These are phyloP conservation scores for Gonium pectorale DNA, from an alignment of 139 green algal genomes.

Conservation along the genomic window DNA sequence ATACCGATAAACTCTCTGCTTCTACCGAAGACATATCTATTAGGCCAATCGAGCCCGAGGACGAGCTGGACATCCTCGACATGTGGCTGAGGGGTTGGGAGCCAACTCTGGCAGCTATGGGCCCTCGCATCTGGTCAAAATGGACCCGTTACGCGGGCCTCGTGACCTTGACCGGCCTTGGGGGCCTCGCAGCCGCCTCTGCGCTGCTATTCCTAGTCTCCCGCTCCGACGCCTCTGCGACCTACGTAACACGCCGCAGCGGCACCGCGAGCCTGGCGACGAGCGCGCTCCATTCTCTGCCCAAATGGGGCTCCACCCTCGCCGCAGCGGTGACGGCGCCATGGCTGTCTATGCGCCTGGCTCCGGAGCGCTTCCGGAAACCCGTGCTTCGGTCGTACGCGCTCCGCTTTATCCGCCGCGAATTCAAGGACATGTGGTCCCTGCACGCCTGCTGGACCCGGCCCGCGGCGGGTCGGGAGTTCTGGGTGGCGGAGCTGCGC, in stretches of 20 bases:
- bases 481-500: conserved; percentile 2
- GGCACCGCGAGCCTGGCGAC: no score
- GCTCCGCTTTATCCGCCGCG: not conserved
- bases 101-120: not conserved
- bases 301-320: not conserved
- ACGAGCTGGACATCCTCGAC: not conserved
- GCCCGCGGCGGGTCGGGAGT: not conserved
- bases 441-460: not conserved
- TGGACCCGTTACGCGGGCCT: no score
- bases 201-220: not conserved
- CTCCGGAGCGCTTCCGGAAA: no score
- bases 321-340: not conserved
- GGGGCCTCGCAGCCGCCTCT: not conserved
- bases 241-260: not conserved
- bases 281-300: no score
- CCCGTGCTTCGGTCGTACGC: not conserved
- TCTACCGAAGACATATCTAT: no score
- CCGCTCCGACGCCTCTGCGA: not conserved
- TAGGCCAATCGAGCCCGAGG: no score
- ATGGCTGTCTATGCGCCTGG: no score
- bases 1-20: no score
- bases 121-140: not conserved
- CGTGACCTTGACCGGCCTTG: not conserved
- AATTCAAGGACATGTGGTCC: conserved; percentile 4
- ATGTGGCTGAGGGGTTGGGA: conserved; percentile 16